Base-by-base conservation (phyloP, 306 rosid genomes). In the Urtica urens region DNA sequence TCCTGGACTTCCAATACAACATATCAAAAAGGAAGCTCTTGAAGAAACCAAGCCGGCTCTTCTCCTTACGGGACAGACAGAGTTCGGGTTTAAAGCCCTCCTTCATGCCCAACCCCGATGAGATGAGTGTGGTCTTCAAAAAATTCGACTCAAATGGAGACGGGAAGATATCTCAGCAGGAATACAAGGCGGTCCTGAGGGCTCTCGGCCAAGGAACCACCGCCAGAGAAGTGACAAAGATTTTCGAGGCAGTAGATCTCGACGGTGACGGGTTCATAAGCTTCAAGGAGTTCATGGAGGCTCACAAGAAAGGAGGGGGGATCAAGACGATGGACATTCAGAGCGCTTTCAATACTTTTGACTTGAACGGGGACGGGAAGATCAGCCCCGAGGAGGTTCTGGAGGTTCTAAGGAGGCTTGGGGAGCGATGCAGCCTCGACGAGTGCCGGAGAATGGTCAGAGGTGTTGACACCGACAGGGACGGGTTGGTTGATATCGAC, bases 201-300 rank as follows among this genome's bases (percentile, higher is more conserved):
- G 73, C 90, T 22, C 46, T 88, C 19, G 95, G 83, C 51, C 60
- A 73, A 72, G 81, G 26, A 38, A 59, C 67, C 58, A 42, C 38
- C 2, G 39, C 63, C 33, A 74, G 51, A 15, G 86, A 83, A 10
- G 96, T 88, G 60, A 63, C 72, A 13, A 65, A 66, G 46, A 87
- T 88, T 33, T 88, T 88, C 55, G 46, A 43, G 68, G 70, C 60
- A 40, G 90, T 58, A 48, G 99, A 90, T 72, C 49, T 66, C 54
- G 94, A 85, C 38, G 82, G 92, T 41, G 99, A 90, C 51, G 87
- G 94, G 23, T 90, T 69, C 50, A 81, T 90, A 44, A 72, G 62
- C 38, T 81, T 82, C 52, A 57, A 65, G 17, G 95, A 82, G 61
- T 90, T 85, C 38, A 67, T 85, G 78, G 92, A 86, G 53, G 78